phyloP scores from a whole-genome alignment of 2,329 filamentous ascomycete genomes.

The Didymella pinodella region DNA sequence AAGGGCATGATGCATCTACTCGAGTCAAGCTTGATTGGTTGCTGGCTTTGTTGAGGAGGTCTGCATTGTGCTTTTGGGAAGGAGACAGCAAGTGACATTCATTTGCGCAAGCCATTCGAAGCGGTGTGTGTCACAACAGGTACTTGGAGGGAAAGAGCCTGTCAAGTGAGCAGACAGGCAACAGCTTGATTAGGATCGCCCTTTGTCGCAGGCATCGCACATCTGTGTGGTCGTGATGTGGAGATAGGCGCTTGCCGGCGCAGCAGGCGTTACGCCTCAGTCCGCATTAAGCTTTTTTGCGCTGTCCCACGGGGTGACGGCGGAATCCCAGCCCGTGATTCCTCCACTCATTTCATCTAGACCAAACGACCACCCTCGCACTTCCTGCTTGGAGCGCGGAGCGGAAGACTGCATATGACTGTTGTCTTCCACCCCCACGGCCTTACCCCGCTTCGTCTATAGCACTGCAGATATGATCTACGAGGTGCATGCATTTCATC shows the following conservation, averaged over 20 bases:
- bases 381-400: conserved; percentile 16
- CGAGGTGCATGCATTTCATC: conserved; percentile 18
- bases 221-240: conserved; percentile 6
- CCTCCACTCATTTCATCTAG: conserved; percentile 11
- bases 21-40: background rate
- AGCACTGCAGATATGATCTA: conserved; percentile 16
- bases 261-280: conserved; percentile 1
- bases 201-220: background rate
- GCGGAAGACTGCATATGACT: conserved; percentile 15
- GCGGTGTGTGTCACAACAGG: conserved; percentile 22
- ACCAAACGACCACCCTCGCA: conserved; percentile 1
- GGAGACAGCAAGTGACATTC: conserved; percentile 1
- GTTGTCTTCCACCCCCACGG: conserved; percentile 15
- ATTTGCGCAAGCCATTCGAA: background rate
- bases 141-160: conserved; percentile 6
- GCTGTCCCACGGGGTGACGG: conserved; percentile 4
- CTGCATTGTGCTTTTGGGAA: conserved; percentile 2
- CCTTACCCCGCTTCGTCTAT: conserved; percentile 20
- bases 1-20: background rate
- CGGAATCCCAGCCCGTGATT: conserved; percentile 9
- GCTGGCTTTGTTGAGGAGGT: conserved; percentile 6
- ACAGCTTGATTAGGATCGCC: background rate
- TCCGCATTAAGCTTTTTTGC: background rate
- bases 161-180: background rate
- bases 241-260: conserved; percentile 17